Evolutionary conservation across 805 yeast species (phyloP).

Genomic region (Komagataella populi): DNA sequence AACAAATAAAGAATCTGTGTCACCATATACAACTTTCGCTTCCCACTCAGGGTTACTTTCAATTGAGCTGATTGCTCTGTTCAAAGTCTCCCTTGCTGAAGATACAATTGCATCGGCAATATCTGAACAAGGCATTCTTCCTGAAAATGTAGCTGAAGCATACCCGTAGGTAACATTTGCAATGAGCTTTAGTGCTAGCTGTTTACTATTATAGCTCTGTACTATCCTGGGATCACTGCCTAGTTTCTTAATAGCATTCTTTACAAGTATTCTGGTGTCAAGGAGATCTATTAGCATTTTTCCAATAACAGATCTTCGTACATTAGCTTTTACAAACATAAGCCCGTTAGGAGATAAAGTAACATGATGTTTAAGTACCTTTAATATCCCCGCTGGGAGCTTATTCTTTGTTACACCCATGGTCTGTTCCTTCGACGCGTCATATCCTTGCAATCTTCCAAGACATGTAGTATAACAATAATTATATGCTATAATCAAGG

Average conservation of each 20-base stretch:
- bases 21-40: slow-evolving; percentile 93
- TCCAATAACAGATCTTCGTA: slow-evolving; percentile 63
- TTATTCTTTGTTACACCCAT: slow-evolving; percentile 40
- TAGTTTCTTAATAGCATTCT: slow-evolving; percentile 51
- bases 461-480: slow-evolving; percentile 68
- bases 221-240: slow-evolving; percentile 31
- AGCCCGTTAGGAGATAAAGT: slow-evolving; percentile 80
- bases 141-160: slow-evolving; percentile 87
- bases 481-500: slow-evolving; percentile 82
- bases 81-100: slow-evolving; percentile 77
- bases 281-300: slow-evolving; percentile 77
- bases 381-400: slow-evolving; percentile 44
- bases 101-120: slow-evolving; percentile 91
- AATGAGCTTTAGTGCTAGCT: slow-evolving; percentile 73
- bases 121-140: slow-evolving; percentile 95
- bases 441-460: slow-evolving; percentile 45
- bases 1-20: slow-evolving; percentile 88
- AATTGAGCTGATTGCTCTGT: slow-evolving; percentile 54
- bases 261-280: slow-evolving; percentile 68
- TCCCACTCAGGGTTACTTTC: slow-evolving; percentile 53
- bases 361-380: slow-evolving; percentile 36
- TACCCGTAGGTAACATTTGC: slow-evolving; percentile 97
- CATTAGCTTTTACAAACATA: slow-evolving; percentile 51
- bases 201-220: slow-evolving; percentile 59
- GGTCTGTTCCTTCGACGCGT: slow-evolving; percentile 25